phyloP scores from a whole-genome alignment of 495 filamentous ascomycete genomes.

The Aspergillus heteromorphus region DNA sequence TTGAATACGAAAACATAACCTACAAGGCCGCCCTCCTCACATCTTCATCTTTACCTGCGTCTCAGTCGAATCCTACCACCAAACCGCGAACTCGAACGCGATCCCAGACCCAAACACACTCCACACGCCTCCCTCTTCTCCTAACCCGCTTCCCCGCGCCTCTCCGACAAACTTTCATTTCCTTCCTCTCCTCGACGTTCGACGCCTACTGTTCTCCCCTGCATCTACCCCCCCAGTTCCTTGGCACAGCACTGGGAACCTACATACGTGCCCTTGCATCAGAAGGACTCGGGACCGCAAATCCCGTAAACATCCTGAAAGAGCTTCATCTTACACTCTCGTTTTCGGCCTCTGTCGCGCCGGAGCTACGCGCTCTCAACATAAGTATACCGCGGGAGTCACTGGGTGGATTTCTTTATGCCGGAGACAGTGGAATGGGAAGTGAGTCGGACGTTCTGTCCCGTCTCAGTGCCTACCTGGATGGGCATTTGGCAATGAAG shows the following conservation, averaged over 20 bases:
- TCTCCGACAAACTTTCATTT: conserved; percentile 44
- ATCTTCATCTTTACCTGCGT: not conserved
- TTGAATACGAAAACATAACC: conserved; percentile 46
- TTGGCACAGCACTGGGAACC: conserved; percentile 28
- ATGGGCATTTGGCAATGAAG: conserved; percentile 46
- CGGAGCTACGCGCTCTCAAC: conserved; percentile 42
- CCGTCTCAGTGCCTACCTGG: conserved; percentile 39
- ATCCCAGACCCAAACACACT: conserved; percentile 32
- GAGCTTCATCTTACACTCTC: conserved; percentile 39
- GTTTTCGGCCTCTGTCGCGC: conserved; percentile 34
- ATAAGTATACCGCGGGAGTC: conserved; percentile 37
- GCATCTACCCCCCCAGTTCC: conserved; percentile 34
- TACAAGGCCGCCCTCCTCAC: conserved; percentile 44
- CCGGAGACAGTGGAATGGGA: not conserved
- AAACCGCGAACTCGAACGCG: not conserved
- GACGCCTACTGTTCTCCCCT: conserved; percentile 44
- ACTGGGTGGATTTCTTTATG: conserved; percentile 22
- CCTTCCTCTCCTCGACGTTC: conserved; percentile 47
- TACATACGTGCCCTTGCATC: conserved; percentile 15
- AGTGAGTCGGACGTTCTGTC: conserved; percentile 25
- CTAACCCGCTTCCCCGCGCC: conserved; percentile 46
- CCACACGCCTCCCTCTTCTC: conserved; percentile 48
- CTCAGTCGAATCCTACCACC: not conserved
- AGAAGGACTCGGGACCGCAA: not conserved
- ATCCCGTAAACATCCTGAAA: conserved; percentile 22